Percentiles rank a stretch among this genome's conserved stretches.
These are phyloP conservation scores for Adansonia digitata DNA, from an alignment of 345 rosid species.

Conservation along the genomic window DNA sequence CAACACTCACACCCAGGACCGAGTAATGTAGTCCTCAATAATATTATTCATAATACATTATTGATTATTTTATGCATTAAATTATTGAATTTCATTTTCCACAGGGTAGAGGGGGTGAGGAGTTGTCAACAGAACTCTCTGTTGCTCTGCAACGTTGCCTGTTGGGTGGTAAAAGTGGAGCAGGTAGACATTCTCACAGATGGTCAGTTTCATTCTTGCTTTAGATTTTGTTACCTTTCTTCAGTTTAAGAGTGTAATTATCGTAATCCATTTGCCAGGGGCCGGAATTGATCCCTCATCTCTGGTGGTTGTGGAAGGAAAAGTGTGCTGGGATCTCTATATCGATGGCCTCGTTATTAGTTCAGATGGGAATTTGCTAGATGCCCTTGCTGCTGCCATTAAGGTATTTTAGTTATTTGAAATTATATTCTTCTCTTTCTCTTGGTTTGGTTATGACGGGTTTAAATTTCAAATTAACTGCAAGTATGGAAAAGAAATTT, in stretches of 20 bases:
- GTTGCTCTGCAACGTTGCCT: constrained; percentile 67
- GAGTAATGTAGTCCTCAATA: too few relatives aligned
- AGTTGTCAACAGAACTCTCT: constrained; percentile 74
- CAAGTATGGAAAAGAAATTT: not conserved
- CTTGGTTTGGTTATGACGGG: not conserved
- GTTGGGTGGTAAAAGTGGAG: constrained; percentile 84
- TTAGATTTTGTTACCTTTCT: not conserved
- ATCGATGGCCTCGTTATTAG: constrained; percentile 82
- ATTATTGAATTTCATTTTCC: constrained; percentile 3
- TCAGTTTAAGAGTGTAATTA: constrained; percentile 9
- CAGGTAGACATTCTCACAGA: constrained; percentile 42
- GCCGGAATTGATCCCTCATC: constrained; percentile 79
- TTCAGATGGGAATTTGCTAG: constrained; percentile 83
- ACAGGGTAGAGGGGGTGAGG: constrained; percentile 97
- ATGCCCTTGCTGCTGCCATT: constrained; percentile 76
- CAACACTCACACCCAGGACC: too few relatives aligned
- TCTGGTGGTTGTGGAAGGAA: constrained; percentile 70
- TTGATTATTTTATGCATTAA: not conserved
- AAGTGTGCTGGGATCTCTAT: constrained; percentile 89
- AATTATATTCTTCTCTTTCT: not conserved
- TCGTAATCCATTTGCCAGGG: constrained; percentile 38
- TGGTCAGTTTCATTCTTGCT: not conserved
- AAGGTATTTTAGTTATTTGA: constrained; percentile 40
- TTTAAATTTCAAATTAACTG: not conserved
- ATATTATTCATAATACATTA: not conserved